Conservation (phyloP, 345 rosid genomes). For the Eucalyptus polybractea region DNA sequence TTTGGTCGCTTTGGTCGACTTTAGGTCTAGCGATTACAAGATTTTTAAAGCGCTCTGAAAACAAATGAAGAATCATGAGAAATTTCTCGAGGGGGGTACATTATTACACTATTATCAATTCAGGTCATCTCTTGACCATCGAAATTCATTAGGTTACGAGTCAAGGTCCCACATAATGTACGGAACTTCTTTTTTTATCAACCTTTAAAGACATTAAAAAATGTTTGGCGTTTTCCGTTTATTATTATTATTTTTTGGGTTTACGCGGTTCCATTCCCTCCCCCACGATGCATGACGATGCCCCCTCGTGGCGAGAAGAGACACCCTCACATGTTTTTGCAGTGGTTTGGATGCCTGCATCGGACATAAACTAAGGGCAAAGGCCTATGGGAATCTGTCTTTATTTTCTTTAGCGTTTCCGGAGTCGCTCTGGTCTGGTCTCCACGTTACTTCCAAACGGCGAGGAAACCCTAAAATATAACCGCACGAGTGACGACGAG, state of each 20-base stretch:
- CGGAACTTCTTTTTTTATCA: not conserved
- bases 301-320: not conserved
- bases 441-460: not conserved
- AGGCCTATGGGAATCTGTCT: not conserved
- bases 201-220: not conserved
- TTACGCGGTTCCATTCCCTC: not conserved
- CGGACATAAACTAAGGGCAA: no score
- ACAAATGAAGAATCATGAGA: not conserved
- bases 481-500: no score
- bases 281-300: not conserved
- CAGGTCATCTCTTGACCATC: not conserved
- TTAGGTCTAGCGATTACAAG: not conserved
- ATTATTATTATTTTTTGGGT: not conserved
- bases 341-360: not conserved
- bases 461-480: no score
- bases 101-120: not conserved
- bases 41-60: not conserved
- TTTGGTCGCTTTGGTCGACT: not conserved
- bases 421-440: not conserved
- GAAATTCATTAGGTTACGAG: not conserved
- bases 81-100: not conserved
- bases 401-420: not conserved
- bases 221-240: not conserved
- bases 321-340: not conserved
- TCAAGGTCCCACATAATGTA: not conserved